Percentiles rank a stretch among this genome's conserved stretches.
These are phyloP conservation scores for Cladorrhinum samala DNA, from an alignment of 495 filamentous ascomycete species.

Conservation along the genomic window DNA sequence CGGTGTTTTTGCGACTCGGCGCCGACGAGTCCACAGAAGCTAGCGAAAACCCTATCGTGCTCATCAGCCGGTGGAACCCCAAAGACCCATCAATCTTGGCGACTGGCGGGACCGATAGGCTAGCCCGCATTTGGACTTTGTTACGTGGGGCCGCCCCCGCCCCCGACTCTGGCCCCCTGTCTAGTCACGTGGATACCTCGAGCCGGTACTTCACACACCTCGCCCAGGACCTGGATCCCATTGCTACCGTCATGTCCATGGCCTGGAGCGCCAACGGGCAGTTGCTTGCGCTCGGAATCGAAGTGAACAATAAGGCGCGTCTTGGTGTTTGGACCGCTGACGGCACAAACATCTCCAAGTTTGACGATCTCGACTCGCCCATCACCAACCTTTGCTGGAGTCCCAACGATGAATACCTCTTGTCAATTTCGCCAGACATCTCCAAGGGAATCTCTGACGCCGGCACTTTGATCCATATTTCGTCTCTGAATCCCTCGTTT, in stretches of 20 bases:
- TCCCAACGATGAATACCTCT: constrained; percentile 44
- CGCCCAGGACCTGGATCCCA: constrained; percentile 40
- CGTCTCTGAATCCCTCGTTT: constrained; percentile 29
- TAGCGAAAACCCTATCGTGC: constrained; percentile 50
- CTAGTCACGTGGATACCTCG: constrained; percentile 39
- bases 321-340: constrained; percentile 63
- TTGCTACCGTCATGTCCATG: constrained; percentile 53
- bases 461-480: constrained; percentile 45
- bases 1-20: constrained; percentile 56
- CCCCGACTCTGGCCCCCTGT: constrained; percentile 33
- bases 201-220: constrained; percentile 34
- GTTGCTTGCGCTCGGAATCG: constrained; percentile 64
- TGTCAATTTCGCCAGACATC: constrained; percentile 47
- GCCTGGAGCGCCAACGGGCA: constrained; percentile 66
- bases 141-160: constrained; percentile 41
- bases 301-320: constrained; percentile 53
- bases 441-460: constrained; percentile 28
- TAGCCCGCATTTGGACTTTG: constrained; percentile 75
- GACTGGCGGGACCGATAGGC: constrained; percentile 65
- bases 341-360: constrained; percentile 43
- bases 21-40: constrained; percentile 50
- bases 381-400: constrained; percentile 59
- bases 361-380: constrained; percentile 44
- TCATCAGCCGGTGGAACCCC: constrained; percentile 72
- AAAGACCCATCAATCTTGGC: constrained; percentile 66